Percentiles rank a stretch among this genome's conserved stretches.
Evolutionary conservation across 2,329 filamentous ascomycete genomes (phyloP).

Genomic region (Fusarium torulosum): DNA sequence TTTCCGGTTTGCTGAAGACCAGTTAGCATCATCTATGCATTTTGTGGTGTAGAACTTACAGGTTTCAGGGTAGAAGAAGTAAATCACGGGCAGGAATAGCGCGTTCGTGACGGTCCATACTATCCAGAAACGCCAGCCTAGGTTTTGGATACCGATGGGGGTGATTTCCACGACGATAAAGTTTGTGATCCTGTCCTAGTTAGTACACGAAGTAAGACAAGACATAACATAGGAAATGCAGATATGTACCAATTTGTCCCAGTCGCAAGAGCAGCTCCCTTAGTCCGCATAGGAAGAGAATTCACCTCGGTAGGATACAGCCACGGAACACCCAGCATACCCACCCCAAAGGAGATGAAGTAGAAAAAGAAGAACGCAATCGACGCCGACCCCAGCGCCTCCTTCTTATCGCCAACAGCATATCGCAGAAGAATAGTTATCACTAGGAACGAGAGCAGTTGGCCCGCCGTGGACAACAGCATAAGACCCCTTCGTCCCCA

Average conservation of each 20-base stretch:
- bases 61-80: slow-evolving; percentile 64
- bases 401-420: slow-evolving; percentile 13
- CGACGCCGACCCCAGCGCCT: slow-evolving; percentile 6
- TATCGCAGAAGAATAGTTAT: slow-evolving; percentile 32
- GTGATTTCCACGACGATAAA: slow-evolving; percentile 54
- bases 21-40: slow-evolving; percentile 1
- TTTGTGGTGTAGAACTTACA: neutral
- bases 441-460: slow-evolving; percentile 29
- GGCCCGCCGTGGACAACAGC: slow-evolving; percentile 28
- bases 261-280: slow-evolving; percentile 39
- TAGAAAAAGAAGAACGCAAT: slow-evolving; percentile 38
- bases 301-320: slow-evolving; percentile 55
- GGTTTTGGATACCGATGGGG: slow-evolving; percentile 55
- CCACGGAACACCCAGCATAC: slow-evolving; percentile 43
- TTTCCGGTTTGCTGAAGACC: slow-evolving; percentile 36
- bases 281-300: slow-evolving; percentile 51
- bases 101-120: slow-evolving; percentile 64
- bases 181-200: slow-evolving; percentile 39
- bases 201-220: neutral
- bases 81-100: slow-evolving; percentile 60
- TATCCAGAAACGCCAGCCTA: slow-evolving; percentile 66
- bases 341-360: slow-evolving; percentile 35
- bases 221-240: fast-evolving
- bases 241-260: slow-evolving; percentile 33
- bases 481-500: slow-evolving; percentile 33